phyloP scores from a whole-genome alignment of 257 asterid species.

The Solanum arcanum region DNA sequence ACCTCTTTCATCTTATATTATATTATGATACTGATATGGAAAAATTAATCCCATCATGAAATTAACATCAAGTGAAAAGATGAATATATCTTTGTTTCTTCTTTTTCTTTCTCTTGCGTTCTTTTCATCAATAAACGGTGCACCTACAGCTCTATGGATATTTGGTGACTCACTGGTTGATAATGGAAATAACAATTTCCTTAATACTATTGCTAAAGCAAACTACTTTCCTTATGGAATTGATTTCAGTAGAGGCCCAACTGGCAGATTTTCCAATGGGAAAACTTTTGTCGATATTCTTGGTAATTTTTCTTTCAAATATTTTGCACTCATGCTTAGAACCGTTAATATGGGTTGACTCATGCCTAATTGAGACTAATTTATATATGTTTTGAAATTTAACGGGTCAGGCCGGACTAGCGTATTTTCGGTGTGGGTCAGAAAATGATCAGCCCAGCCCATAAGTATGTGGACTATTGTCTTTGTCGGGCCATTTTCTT shows the following conservation, averaged over 20 bases:
- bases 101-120: background rate
- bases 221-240: constrained; percentile 81
- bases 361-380: too few species aligned
- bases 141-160: constrained; percentile 50
- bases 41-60: background rate
- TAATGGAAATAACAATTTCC: constrained; percentile 74
- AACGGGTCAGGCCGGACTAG: too few species aligned
- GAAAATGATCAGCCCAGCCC: too few species aligned
- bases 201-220: constrained; percentile 65
- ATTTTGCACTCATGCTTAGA: background rate
- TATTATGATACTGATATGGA: background rate
- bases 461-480: too few species aligned
- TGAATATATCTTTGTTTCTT: background rate
- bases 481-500: too few species aligned
- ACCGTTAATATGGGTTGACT: too few species aligned
- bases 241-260: constrained; percentile 42
- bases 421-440: too few species aligned
- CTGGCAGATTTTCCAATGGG: constrained; percentile 81
- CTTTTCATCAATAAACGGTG: background rate
- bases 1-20: background rate
- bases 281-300: constrained; percentile 53
- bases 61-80: background rate
- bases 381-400: too few species aligned
- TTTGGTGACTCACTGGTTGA: constrained; percentile 88
- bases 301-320: constrained; percentile 21